Evolutionary conservation across 2,329 filamentous ascomycete species (phyloP), one percentile per base, ranked within the genome.

Genomic region (Verticillium nubilum): DNA sequence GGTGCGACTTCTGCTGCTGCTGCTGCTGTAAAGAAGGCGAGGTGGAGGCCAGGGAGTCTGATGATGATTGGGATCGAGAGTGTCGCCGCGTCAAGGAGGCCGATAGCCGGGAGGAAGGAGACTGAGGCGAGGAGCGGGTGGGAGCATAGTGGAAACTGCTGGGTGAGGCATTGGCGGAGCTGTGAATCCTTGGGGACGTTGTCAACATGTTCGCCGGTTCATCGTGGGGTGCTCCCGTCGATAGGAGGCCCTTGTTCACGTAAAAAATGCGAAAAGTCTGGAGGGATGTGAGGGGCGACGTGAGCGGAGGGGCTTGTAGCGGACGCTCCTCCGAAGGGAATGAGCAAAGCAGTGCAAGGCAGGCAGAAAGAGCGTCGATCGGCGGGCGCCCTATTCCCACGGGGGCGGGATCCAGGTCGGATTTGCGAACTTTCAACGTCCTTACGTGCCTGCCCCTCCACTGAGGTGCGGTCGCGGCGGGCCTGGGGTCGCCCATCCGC

Each of bases 201-300:
- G 81, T 82, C 79, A 85, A 79, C 82, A 85, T 85, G 77, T 73
- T 83, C 76, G 73, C 73, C 73, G 73, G 72, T 73, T 74, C 79
- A 79, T 81, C 71, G 73, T 81, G 58, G 56, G 27, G 25, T 53
- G 27, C 52, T 53, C 52, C 27, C 52, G 52, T 53, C 19, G 52
- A 50, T 9, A 23, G 19, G 42, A 50, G 42, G 42, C 42, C 19
- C 42, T 50, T 50, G 19, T 50, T 50, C 42, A 50, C n/a, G 19
- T 50, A 37, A 50, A 50, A 19, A 23, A 50, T 23, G 42, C 42
- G 42, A 23, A 50, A 50, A 50, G 42, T 50, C n/a, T 50, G 42
- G 42, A 50, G 42, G 42, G 42, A 50, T n/a, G 42, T 50, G 42
- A 50, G 42, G 42, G 42, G 42, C 19, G 33, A 37, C n/a, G 19